Conservation (phyloP, 768 basidiomycete genomes). For the Leucosporidium creatinivorum region DNA sequence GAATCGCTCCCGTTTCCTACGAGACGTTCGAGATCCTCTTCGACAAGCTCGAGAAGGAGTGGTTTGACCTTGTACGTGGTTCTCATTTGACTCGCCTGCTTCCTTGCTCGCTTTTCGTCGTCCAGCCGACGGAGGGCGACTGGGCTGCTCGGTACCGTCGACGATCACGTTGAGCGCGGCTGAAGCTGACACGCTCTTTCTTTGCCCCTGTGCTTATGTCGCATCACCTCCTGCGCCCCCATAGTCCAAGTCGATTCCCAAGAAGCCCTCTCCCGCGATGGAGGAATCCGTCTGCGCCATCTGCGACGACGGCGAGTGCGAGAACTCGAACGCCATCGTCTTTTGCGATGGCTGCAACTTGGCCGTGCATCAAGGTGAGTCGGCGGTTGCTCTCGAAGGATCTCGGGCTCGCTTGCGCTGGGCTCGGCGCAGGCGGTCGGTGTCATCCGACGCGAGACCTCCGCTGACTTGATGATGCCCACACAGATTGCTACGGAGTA, state of each 20-base stretch:
- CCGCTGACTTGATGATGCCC: slow-evolving; percentile 2
- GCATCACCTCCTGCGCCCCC: not conserved
- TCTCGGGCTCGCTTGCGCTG: not conserved
- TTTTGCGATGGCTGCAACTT: slow-evolving; percentile 99
- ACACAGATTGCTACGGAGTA: slow-evolving; percentile 89
- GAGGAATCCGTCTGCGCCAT: slow-evolving; percentile 96
- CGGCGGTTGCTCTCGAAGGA: not conserved
- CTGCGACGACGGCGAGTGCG: slow-evolving; percentile 96
- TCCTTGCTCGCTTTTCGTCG: not conserved
- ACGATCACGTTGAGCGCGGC: too few species aligned
- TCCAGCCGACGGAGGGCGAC: not conserved
- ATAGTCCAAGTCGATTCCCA: slow-evolving; percentile 88
- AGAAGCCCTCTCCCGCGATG: slow-evolving; percentile 75
- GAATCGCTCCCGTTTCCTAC: slow-evolving; percentile 61
- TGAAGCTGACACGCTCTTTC: not conserved
- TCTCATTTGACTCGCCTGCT: too few species aligned
- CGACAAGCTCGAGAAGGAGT: slow-evolving; percentile 97
- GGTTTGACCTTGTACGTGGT: slow-evolving; percentile 76
- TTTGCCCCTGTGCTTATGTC: not conserved
- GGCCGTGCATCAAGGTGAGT: slow-evolving; percentile 94
- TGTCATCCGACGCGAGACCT: not conserved
- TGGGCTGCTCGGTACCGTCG: not conserved
- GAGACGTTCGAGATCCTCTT: slow-evolving; percentile 93
- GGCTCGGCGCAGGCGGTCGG: not conserved
- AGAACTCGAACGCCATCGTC: slow-evolving; percentile 97